phyloP scores from a whole-genome alignment of 345 rosid genomes.

The Psidium guajava region DNA sequence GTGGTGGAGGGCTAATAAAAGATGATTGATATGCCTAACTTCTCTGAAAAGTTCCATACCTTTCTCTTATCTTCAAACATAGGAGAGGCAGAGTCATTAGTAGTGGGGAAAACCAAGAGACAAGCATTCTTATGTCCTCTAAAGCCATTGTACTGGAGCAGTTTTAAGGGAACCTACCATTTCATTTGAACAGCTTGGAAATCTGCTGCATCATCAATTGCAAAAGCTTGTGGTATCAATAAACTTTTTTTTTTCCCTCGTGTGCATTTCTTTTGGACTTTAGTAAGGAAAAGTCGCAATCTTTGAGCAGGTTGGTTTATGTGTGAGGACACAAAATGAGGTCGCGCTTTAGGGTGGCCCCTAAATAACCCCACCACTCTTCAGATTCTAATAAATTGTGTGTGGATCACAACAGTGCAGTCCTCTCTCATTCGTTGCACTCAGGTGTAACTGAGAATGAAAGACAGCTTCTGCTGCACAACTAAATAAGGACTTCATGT shows the following conservation, averaged over 20 bases:
- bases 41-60: not conserved
- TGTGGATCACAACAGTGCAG: not conserved
- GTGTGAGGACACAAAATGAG: not conserved
- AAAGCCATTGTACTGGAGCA: not conserved
- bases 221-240: not conserved
- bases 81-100: not conserved
- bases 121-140: constrained; percentile 1
- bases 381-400: not conserved
- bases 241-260: not conserved
- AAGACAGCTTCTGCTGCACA: not conserved
- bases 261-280: not conserved
- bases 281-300: not conserved
- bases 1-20: not conserved
- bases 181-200: constrained; percentile 13
- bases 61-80: not conserved
- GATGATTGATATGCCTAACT: not conserved
- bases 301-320: not conserved
- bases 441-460: not conserved
- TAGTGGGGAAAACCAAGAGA: not conserved
- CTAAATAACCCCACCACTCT: not conserved
- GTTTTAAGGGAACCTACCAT: constrained; percentile 11
- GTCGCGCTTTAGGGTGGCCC: not conserved
- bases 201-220: not conserved
- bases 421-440: not conserved
- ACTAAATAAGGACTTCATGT: not conserved